Evolutionary conservation across 2,329 filamentous ascomycete species (phyloP).

Genomic region (Alternaria burnsii): DNA sequence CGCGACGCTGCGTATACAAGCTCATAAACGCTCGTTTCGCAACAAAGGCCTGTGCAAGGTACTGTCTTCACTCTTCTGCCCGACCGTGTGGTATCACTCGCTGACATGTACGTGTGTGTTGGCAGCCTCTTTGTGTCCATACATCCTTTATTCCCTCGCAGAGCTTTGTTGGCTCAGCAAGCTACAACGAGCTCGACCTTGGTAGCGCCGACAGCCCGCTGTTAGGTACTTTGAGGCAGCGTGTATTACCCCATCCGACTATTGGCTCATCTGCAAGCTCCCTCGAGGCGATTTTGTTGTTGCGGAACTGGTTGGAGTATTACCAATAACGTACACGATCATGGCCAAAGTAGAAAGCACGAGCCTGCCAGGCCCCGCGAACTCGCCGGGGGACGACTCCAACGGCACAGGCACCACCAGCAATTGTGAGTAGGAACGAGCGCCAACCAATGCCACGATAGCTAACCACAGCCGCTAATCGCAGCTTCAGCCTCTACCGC

Average conservation of each 20-base stretch:
- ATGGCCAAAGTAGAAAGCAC: constrained; percentile 38
- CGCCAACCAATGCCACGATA: background rate
- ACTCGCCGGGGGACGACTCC: constrained; percentile 41
- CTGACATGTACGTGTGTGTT: constrained; percentile 39
- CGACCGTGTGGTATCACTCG: constrained; percentile 9
- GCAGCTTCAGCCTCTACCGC: constrained; percentile 45
- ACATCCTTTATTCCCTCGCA: constrained; percentile 34
- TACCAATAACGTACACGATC: constrained; percentile 24
- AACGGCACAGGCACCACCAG: constrained; percentile 39
- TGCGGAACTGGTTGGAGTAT: constrained; percentile 18
- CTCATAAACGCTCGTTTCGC: constrained; percentile 13
- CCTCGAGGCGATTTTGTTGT: constrained; percentile 20
- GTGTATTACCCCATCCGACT: constrained; percentile 4
- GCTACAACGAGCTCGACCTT: constrained; percentile 23
- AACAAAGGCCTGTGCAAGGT: constrained; percentile 26
- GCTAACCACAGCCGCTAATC: constrained; percentile 30
- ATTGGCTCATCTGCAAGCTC: constrained; percentile 7
- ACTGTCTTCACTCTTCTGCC: constrained; percentile 9
- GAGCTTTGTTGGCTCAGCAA: constrained; percentile 24
- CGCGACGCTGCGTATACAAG: constrained; percentile 18
- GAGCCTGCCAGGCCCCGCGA: constrained; percentile 39
- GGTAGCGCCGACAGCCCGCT: constrained; percentile 8
- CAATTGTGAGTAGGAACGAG: constrained; percentile 40
- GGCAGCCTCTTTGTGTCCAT: constrained; percentile 30
- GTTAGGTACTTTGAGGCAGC: constrained; percentile 1